Evolutionary conservation across 306 rosid genomes (phyloP).

Genomic region (Prosopis cineraria): DNA sequence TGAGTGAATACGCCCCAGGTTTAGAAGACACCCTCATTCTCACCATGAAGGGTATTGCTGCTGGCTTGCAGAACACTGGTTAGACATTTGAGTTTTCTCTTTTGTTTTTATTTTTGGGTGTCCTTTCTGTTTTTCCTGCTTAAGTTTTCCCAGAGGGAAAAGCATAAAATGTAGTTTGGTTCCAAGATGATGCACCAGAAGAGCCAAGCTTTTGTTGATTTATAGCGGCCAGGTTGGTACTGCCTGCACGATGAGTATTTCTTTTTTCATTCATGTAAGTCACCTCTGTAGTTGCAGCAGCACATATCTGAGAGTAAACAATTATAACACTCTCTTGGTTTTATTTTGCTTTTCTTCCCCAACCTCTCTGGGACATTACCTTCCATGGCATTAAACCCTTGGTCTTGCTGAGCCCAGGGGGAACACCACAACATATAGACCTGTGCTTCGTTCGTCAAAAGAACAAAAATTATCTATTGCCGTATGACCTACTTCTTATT

Average conservation of each 20-base stretch:
- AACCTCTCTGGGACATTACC: not conserved
- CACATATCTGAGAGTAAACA: not conserved
- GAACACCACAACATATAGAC: no score
- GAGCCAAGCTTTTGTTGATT: not conserved
- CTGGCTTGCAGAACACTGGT: conserved; percentile 99
- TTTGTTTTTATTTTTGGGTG: not conserved
- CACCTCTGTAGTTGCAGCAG: not conserved
- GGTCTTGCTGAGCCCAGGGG: no score
- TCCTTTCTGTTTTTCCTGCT: conserved; percentile 18
- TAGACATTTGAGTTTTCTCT: conserved; percentile 32
- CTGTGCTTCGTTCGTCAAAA: no score
- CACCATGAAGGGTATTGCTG: conserved; percentile 99
- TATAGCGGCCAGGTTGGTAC: not conserved
- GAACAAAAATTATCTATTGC: no score
- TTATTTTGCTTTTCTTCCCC: not conserved
- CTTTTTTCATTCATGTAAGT: not conserved
- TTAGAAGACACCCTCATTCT: conserved; percentile 95
- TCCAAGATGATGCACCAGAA: conserved; percentile 31
- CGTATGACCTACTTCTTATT: no score
- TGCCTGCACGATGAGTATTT: conserved; percentile 18
- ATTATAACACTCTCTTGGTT: not conserved
- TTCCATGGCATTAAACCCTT: not conserved
- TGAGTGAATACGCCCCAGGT: conserved; percentile 94
- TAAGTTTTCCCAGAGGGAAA: conserved; percentile 23
- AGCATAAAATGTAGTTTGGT: conserved; percentile 19